These are phyloP conservation scores for Mortierella sp. DNA, from an alignment of 371 early-diverging fungal genomes.

Conservation along the genomic window DNA sequence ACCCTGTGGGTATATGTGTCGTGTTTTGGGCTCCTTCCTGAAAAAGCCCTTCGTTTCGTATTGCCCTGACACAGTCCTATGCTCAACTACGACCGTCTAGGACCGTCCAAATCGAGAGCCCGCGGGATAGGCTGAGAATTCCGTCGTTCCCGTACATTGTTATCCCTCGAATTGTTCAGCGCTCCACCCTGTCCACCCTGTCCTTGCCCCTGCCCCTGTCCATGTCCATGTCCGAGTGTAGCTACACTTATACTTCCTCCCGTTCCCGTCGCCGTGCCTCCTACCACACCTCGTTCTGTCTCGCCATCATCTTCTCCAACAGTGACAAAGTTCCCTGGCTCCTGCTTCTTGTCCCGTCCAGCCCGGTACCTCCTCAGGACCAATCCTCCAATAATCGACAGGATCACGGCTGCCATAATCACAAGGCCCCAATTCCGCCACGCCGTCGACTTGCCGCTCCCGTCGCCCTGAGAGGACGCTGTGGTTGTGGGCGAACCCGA, in stretches of 20 bases:
- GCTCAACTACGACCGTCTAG: constrained; percentile 9
- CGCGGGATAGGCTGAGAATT: constrained; percentile 52
- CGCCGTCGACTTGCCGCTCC: constrained; percentile 8
- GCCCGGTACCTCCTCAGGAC: constrained; percentile 24
- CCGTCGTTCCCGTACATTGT: constrained; percentile 44
- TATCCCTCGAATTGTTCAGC: constrained; percentile 20
- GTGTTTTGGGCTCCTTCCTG: too few relatives aligned
- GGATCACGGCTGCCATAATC: constrained; percentile 14
- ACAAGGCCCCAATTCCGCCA: constrained; percentile 42
- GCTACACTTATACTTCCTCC: constrained; percentile 27
- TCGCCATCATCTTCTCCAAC: constrained; percentile 49
- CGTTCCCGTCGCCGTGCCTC: background rate
- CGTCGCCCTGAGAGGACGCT: constrained; percentile 6
- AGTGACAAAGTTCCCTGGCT: constrained; percentile 41
- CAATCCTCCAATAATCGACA: constrained; percentile 31
- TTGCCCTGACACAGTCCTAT: too few relatives aligned
- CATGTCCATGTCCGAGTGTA: constrained; percentile 23
- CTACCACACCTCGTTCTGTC: constrained; percentile 10
- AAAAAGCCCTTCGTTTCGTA: too few relatives aligned
- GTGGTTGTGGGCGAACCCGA: constrained; percentile 16
- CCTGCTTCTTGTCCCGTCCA: constrained; percentile 50
- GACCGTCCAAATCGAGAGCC: constrained; percentile 26
- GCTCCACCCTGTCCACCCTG: constrained; percentile 13
- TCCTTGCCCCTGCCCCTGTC: background rate
- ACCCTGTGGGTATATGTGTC: too few relatives aligned